Evolutionary conservation across 805 yeast species (phyloP).

Genomic region (Zygosaccharomyces pseudorouxii): DNA sequence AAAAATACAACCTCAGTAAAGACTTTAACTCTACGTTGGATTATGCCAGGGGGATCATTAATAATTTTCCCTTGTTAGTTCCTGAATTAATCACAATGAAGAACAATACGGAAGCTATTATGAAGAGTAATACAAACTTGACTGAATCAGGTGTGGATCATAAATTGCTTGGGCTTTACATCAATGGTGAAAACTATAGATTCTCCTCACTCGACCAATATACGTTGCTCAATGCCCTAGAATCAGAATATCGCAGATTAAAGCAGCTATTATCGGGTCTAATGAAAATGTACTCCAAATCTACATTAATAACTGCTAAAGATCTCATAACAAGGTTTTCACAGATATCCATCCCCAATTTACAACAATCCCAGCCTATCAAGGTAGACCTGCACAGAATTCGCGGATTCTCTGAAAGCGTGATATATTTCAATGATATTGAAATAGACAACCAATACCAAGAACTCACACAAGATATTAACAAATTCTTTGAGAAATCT

Average conservation of each 20-base stretch:
- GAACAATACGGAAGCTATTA: constrained; percentile 9
- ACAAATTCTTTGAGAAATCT: constrained; percentile 43
- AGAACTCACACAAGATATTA: constrained; percentile 42
- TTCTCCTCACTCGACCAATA: constrained; percentile 22
- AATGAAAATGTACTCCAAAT: constrained; percentile 28
- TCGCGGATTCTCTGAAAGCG: constrained; percentile 35
- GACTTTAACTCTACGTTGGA: constrained; percentile 35
- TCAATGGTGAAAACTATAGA: constrained; percentile 33
- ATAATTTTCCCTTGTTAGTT: constrained; percentile 38
- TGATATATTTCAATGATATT: constrained; percentile 74
- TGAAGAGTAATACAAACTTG: constrained; percentile 15
- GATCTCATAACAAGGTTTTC: constrained; percentile 22
- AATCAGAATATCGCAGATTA: constrained; percentile 20
- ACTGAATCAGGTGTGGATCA: constrained; percentile 29
- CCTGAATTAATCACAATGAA: constrained; percentile 14
- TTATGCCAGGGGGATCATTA: constrained; percentile 37
- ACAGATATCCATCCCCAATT: constrained; percentile 20
- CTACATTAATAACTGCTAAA: constrained; percentile 13
- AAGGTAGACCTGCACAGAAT: constrained; percentile 33
- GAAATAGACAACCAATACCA: constrained; percentile 56
- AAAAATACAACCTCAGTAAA: constrained; percentile 33
- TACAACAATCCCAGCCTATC: constrained; percentile 30
- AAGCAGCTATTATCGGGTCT: constrained; percentile 13
- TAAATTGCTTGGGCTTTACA: constrained; percentile 30
- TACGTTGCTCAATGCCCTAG: constrained; percentile 21